Conservation (phyloP, 2,329 filamentous ascomycete genomes). For the Boeremia lycopersici region DNA sequence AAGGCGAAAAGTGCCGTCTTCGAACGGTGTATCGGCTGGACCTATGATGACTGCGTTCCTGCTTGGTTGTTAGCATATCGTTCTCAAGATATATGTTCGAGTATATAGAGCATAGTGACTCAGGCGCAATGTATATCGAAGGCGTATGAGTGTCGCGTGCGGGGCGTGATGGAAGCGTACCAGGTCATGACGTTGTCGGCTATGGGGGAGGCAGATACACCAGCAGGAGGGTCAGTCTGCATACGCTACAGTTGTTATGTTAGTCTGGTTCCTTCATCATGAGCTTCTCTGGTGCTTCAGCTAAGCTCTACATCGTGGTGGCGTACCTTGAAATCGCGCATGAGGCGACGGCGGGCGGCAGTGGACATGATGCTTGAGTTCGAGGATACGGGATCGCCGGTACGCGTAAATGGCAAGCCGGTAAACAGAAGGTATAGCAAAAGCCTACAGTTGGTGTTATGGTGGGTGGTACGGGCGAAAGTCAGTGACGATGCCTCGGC, state of each 20-base stretch:
- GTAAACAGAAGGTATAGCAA: neutral
- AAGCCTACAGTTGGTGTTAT: neutral
- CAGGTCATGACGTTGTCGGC: slow-evolving; percentile 98
- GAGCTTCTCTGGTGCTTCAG: neutral
- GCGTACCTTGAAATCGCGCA: slow-evolving; percentile 98
- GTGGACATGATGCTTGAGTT: slow-evolving; percentile 72
- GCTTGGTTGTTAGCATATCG: slow-evolving; percentile 33
- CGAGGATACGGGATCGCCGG: neutral
- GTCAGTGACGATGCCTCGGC: slow-evolving; percentile 9
- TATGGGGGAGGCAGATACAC: slow-evolving; percentile 93
- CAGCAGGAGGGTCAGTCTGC: slow-evolving; percentile 97
- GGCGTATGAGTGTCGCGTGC: slow-evolving; percentile 34
- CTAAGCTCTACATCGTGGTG: slow-evolving; percentile 18
- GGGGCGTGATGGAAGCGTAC: slow-evolving; percentile 57
- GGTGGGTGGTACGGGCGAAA: neutral
- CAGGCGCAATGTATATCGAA: neutral
- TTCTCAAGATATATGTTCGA: too few relatives aligned
- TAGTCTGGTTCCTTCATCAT: slow-evolving; percentile 8
- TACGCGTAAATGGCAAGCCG: neutral
- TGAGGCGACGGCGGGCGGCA: slow-evolving; percentile 90
- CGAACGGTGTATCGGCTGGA: slow-evolving; percentile 94
- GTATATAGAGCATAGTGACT: neutral
- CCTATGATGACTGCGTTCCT: slow-evolving; percentile 99
- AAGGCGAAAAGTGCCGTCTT: slow-evolving; percentile 95
- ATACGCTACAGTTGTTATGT: slow-evolving; percentile 71